Evolutionary conservation across 2,329 filamentous ascomycete genomes (phyloP).

Genomic region (Pseudogymnoascus sp.): DNA sequence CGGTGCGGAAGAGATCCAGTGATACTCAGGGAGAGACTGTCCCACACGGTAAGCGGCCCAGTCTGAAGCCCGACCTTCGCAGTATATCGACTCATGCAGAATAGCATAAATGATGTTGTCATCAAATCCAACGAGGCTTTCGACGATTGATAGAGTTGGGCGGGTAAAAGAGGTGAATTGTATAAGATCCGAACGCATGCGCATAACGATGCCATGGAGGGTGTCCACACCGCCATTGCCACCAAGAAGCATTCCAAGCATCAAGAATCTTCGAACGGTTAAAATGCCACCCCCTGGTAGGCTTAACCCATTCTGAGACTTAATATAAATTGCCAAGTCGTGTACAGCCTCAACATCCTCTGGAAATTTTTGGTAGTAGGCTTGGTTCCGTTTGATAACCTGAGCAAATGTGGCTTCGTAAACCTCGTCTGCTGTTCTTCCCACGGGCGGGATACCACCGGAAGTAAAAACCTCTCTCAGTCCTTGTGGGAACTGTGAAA

Average conservation of each 20-base stretch:
- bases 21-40: constrained; percentile 37
- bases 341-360: constrained; percentile 65
- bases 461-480: constrained; percentile 76
- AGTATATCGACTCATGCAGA: constrained; percentile 83
- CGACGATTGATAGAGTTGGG: constrained; percentile 59
- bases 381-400: constrained; percentile 61
- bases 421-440: constrained; percentile 61
- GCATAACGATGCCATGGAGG: constrained; percentile 66
- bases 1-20: constrained; percentile 35
- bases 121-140: constrained; percentile 62
- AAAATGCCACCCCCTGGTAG: constrained; percentile 66
- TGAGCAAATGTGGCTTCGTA: constrained; percentile 65
- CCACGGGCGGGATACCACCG: constrained; percentile 73
- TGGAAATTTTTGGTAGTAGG: constrained; percentile 73
- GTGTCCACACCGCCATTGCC: constrained; percentile 66
- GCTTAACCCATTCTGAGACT: constrained; percentile 46
- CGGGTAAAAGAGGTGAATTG: constrained; percentile 68
- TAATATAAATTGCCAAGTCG: constrained; percentile 56
- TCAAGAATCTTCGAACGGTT: constrained; percentile 65
- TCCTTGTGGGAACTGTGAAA: constrained; percentile 70
- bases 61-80: constrained; percentile 54
- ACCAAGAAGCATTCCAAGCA: constrained; percentile 70
- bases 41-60: constrained; percentile 69
- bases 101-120: constrained; percentile 74
- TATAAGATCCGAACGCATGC: constrained; percentile 62